Evolutionary conservation across 345 rosid genomes (phyloP), one percentile per base, ranked within the genome.

Genomic region (Brassica rapa): DNA sequence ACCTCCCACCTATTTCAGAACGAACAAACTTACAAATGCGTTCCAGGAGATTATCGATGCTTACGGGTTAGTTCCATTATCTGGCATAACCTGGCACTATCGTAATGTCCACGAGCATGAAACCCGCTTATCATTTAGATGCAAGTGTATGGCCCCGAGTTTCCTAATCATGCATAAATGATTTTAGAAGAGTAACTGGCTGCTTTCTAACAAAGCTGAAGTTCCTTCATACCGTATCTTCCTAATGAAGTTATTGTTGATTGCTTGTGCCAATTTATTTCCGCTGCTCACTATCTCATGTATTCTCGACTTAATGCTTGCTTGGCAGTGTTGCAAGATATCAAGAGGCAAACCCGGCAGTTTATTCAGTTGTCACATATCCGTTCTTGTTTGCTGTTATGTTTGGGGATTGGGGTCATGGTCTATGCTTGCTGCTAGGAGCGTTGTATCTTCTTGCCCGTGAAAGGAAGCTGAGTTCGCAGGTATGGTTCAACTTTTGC

Each of bases 351-450:
- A 94, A 94, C 88, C 98, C 98, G 82, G 90, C 98, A 49, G 97
- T 94, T 15, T 94, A 92, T 83, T 83, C 95, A 49, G 88, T 87
- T 23, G 75, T 94, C 70, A 94, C 98, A 61, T 94, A 92, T 83
- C 98, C 98, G 23, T 94, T 94, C 87, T 91, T 92, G 85, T 94
- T 94, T 84, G 98, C 98, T 49, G 98, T 89, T 78, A 94, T 94
- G 98, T 94, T 94, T 86, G 98, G 98, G 65, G 98, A 94, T 81
- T 94, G 98, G 98, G 98, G 98, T 76, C 98, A 94, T 78, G 98
- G 98, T 77, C 84, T 94, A 83, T 94, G 98, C 86, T 89, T 94
- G 89, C 87, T 94, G 80, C 81, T 94, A 77, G 98, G 93, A 78
- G 95, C 98, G 61, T 79, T 94, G 80, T 80, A 91, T 76, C 98